Base-by-base conservation (phyloP, 331 rosid genomes). In the Saraca asoca region DNA sequence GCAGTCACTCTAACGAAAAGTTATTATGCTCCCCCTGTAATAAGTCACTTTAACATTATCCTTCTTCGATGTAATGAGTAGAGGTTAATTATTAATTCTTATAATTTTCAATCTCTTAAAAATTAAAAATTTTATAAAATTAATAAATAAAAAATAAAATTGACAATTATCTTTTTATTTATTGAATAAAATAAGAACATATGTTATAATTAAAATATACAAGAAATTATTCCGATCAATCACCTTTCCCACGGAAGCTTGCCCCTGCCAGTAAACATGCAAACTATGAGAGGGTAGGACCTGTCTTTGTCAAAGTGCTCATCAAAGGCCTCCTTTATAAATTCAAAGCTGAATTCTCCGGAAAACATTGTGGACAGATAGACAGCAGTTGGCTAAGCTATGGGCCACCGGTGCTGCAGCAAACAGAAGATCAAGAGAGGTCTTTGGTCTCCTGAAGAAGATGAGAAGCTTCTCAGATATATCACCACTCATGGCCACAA, bases 401-500 rank as follows among this genome's bases (percentile, higher is more conserved):
- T 81, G 85, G 85, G 87, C 5, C 96, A 89, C 46, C 88, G 87
- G 38, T 89, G 93, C 82, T 89, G 96, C 78, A 82, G 62, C 74
- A 89, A 89, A 62, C 93, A 86, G 67, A 89, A 84, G 81, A 83
- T 86, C 49, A 89, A 86, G 51, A 82, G 91, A 72, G 96, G 96
- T 1, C 78, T 89, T 5, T 89, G 96, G 96, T 89, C 96, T 17
- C 96, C 96, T 49, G 96, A 89, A 86, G 96, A 89, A 82, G 96
- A 86, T 77, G 91, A 86, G 56, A 89, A 79, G 75, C 96, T 89
- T 69, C 0, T 75, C 35, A 70, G 11, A 52, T 83, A 80, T 34
- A 81, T 89, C 66, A 82, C 79, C 34, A 72, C 72, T 50, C 82
- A 77, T 42, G 88, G 93, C 59, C 93, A 84, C 58, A 89, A 80